Base-by-base conservation (phyloP, 495 filamentous ascomycete genomes). In the Podospora pseudoanserina region DNA sequence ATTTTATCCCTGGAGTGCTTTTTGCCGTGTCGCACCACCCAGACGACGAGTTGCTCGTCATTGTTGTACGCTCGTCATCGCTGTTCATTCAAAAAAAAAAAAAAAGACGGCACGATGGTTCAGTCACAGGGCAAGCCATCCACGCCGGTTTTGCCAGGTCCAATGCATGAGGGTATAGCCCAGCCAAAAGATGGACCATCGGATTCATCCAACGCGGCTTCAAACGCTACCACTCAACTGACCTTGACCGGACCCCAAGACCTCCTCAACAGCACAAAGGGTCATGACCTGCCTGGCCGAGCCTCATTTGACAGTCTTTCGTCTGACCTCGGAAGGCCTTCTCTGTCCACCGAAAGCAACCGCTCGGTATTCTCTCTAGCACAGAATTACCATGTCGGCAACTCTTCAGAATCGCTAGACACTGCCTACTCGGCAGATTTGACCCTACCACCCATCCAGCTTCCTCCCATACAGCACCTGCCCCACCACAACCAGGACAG, bases 371-470 rank as follows among this genome's bases (percentile, higher is more conserved):
- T 63, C 20, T 39, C 28, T 32, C 30, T 30, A 16, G 39, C 39
- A 0, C 39, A 49, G 2, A 49, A 49, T 16, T 16, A 13, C 15
- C 39, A 0, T 13, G 39, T 11, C 15, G 39, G 39, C 39, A 6
- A 49, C 39, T 49, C 39, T 49, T 49, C 39, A 16, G 39, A 49
- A 49, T 61, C 16, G 26, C 23, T 61, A 61, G 59, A 61, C 11
- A 32, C 30, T 3, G 26, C 59, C 2, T 18, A 59, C 20, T 69
- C 57, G 28, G 23, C 16, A 16, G 32, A 34, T 32, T 34, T 57
- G n/a, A 62, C 57, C 4, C 71, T 64, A 3, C 34, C 56, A 39
- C 57, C 39, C 7, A 49, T 49, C 39, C 39, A 49, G 9, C 39
- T 49, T 13, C 39, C 39, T 13, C 39, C 39, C 39, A 49, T 49